A percentile compares a stretch with the other conserved stretches of the same genome.
phyloP scores from a whole-genome alignment of 805 yeast genomes.

The Yarrowia deformans region DNA sequence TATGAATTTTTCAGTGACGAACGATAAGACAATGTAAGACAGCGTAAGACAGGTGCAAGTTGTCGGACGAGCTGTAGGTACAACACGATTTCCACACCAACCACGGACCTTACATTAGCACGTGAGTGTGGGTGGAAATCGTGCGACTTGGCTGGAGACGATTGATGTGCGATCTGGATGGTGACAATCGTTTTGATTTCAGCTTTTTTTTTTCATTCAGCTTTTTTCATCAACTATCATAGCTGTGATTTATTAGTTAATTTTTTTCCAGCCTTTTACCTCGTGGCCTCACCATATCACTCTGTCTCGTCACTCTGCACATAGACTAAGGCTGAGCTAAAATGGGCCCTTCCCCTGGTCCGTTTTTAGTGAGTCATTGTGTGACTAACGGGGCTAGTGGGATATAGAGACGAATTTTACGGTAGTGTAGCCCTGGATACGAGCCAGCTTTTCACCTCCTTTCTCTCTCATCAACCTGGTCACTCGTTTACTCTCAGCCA shows the following conservation, averaged over 20 bases:
- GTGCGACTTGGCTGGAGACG: no score
- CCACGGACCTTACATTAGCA: conserved; percentile 30
- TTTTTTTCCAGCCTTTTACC: conserved; percentile 5
- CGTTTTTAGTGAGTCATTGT: conserved; percentile 30
- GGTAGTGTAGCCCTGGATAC: no score
- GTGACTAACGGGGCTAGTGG: conserved; percentile 19
- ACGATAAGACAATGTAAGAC: no score
- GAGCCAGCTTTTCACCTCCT: no score
- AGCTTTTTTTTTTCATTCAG: no score
- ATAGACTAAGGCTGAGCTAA: neutral
- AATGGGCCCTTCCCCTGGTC: neutral
- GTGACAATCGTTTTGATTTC: no score
- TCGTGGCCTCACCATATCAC: conserved; percentile 14
- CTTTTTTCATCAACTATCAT: neutral
- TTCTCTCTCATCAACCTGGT: no score
- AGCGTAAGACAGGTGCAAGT: neutral
- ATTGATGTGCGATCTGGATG: no score
- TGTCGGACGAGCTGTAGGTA: no score
- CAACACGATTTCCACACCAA: neutral
- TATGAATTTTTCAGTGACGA: no score
- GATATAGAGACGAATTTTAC: neutral
- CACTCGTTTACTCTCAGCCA: no score
- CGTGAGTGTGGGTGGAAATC: neutral
- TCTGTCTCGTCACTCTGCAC: no score
- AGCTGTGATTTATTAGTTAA: conserved; percentile 9